phyloP scores from a whole-genome alignment of 2,329 filamentous ascomycete genomes.

The Cercospora sp. region DNA sequence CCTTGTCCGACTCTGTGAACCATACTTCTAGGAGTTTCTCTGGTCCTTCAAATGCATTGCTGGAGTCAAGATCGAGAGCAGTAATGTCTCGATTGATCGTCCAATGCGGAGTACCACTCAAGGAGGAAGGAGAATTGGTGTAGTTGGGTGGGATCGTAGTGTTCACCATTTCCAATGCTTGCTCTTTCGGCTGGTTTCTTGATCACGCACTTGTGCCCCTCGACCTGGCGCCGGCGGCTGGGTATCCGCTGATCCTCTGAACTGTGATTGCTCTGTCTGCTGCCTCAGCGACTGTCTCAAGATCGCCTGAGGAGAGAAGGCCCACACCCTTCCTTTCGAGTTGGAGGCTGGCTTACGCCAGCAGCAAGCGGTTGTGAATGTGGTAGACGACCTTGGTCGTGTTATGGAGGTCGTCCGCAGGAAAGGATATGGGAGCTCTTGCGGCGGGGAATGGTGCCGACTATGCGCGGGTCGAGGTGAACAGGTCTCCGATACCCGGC shows the following conservation, averaged over 20 bases:
- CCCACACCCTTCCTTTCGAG: constrained; percentile 65
- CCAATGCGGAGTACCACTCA: constrained; percentile 79
- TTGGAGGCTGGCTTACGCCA: constrained; percentile 82
- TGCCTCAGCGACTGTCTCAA: constrained; percentile 86
- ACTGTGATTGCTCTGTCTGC: constrained; percentile 78
- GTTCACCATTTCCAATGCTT: constrained; percentile 73
- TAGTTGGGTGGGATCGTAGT: constrained; percentile 77
- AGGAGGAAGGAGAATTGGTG: constrained; percentile 71
- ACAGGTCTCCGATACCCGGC: constrained; percentile 80
- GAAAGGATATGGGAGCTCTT: constrained; percentile 81
- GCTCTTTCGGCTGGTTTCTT: neutral
- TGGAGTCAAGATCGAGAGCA: constrained; percentile 81
- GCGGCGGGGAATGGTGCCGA: constrained; percentile 84
- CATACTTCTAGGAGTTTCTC: constrained; percentile 98
- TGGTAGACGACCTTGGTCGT: constrained; percentile 64
- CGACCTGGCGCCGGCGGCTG: neutral
- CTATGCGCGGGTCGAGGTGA: constrained; percentile 59
- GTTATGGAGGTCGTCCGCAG: constrained; percentile 90
- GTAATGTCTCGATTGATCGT: constrained; percentile 97
- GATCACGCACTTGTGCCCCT: neutral
- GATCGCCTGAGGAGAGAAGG: constrained; percentile 94
- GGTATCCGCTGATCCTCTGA: neutral
- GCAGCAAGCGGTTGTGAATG: constrained; percentile 60
- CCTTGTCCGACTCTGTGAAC: constrained; percentile 80
- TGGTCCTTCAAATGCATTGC: constrained; percentile 94